A percentile compares a stretch with the other conserved stretches of the same genome.
These are phyloP conservation scores for Cladosporium oxysporum DNA, from an alignment of 2,329 filamentous ascomycete species.

Conservation along the genomic window DNA sequence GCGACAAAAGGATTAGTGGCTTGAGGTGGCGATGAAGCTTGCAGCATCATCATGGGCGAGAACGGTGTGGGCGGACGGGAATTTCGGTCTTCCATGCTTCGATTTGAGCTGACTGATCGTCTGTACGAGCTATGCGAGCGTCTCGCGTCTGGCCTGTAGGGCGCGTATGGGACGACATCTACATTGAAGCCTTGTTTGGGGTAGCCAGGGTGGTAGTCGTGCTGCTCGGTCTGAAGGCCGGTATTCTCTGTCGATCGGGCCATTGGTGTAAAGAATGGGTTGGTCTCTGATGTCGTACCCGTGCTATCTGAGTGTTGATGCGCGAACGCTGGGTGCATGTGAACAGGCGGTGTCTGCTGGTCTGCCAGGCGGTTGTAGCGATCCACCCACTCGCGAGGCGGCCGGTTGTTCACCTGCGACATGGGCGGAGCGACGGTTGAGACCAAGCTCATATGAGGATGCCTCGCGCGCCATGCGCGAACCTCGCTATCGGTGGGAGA, in stretches of 20 bases:
- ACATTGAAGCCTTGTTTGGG: neutral
- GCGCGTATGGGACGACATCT: neutral
- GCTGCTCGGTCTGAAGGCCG: neutral
- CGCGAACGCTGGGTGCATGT: conserved; percentile 18
- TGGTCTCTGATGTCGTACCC: conserved; percentile 5
- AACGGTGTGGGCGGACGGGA: conserved; percentile 22
- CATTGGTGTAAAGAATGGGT: conserved; percentile 15
- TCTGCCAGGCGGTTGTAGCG: conserved; percentile 19
- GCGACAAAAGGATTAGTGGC: conserved; percentile 21
- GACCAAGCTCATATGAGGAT: conserved; percentile 18
- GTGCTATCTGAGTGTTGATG: neutral
- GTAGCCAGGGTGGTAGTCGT: conserved; percentile 19
- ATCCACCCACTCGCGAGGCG: conserved; percentile 19
- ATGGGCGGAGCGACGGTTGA: conserved; percentile 1
- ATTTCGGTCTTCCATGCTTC: neutral
- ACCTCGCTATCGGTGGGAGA: conserved; percentile 18
- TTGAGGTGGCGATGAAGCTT: neutral
- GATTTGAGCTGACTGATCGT: conserved; percentile 1
- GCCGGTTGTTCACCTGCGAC: neutral
- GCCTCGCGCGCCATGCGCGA: conserved; percentile 11
- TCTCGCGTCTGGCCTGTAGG: conserved; percentile 1
- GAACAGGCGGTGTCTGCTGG: conserved; percentile 17
- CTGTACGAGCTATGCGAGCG: conserved; percentile 18
- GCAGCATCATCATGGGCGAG: conserved; percentile 22
- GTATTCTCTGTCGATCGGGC: neutral